phyloP scores from a whole-genome alignment of 1,284 basidiomycete genomes.

The Crepidotus sp. region DNA sequence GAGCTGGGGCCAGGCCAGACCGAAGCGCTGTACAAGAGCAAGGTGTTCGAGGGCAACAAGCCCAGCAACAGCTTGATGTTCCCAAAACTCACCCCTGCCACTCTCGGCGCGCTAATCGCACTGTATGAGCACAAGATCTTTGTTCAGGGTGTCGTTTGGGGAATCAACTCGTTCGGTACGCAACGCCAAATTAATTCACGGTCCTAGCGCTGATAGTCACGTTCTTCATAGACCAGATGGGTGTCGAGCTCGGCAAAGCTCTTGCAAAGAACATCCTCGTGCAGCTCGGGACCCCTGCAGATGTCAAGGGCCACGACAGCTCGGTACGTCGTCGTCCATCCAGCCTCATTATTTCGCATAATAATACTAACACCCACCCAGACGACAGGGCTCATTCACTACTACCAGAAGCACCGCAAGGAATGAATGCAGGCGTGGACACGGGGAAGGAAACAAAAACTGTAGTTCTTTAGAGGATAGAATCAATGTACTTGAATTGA shows the following conservation, averaged over 20 bases:
- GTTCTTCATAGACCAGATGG: constrained; percentile 70
- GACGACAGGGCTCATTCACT: constrained; percentile 92
- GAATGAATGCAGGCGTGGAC: constrained; percentile 36
- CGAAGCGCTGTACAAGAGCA: constrained; percentile 86
- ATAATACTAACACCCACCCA: constrained; percentile 23
- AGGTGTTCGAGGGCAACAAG: constrained; percentile 96
- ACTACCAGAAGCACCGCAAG: constrained; percentile 81
- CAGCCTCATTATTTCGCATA: too few species aligned
- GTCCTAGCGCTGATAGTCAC: not conserved
- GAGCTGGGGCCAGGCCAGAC: constrained; percentile 76
- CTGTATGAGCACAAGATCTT: constrained; percentile 99
- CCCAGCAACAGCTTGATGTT: constrained; percentile 97
- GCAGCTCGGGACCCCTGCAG: constrained; percentile 73
- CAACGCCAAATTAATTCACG: not conserved
- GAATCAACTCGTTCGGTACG: constrained; percentile 93
- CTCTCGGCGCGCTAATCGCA: constrained; percentile 85
- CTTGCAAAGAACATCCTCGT: constrained; percentile 92
- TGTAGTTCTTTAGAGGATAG: constrained; percentile 18
- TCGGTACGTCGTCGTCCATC: constrained; percentile 50
- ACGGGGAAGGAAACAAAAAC: constrained; percentile 10
- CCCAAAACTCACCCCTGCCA: constrained; percentile 85
- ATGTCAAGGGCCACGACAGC: constrained; percentile 87
- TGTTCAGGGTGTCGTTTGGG: constrained; percentile 94
- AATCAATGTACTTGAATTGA: constrained; percentile 4
- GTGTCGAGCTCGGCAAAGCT: constrained; percentile 94